Evolutionary conservation across 2,329 filamentous ascomycete species (phyloP).

Genomic region (Lecanoromycetidae sp.): DNA sequence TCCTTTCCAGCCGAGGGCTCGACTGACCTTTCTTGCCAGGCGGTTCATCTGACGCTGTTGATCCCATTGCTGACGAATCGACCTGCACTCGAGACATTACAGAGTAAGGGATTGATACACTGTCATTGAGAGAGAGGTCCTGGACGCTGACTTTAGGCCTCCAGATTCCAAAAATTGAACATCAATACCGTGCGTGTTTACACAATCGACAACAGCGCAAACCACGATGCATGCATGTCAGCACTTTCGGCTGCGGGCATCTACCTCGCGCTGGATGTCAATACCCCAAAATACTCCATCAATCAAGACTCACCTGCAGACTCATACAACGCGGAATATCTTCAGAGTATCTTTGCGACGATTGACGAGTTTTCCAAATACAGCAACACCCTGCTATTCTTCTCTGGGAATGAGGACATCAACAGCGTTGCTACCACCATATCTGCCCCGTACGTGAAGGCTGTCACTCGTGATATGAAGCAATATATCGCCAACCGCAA

Average conservation of each 20-base stretch:
- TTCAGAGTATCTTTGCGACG: constrained; percentile 77
- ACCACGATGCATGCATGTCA: constrained; percentile 79
- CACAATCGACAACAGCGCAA: constrained; percentile 71
- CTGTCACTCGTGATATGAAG: constrained; percentile 64
- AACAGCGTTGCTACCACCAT: constrained; percentile 55
- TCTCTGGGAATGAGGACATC: constrained; percentile 72
- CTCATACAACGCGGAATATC: constrained; percentile 79
- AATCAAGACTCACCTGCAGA: constrained; percentile 59
- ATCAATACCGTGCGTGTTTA: constrained; percentile 90
- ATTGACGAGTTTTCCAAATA: constrained; percentile 75
- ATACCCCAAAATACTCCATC: constrained; percentile 80
- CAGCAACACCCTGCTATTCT: constrained; percentile 76
- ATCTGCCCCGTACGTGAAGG: constrained; percentile 64
- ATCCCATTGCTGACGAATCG: constrained; percentile 38
- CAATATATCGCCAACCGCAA: constrained; percentile 52
- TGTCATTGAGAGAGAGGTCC: not conserved
- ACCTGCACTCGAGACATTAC: constrained; percentile 39
- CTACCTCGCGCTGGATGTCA: constrained; percentile 85
- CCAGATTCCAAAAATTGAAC: constrained; percentile 70
- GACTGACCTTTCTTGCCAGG: constrained; percentile 22
- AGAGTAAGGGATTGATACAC: constrained; percentile 3
- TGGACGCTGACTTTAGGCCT: constrained; percentile 44
- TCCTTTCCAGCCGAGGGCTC: not conserved
- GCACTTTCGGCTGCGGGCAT: constrained; percentile 71
- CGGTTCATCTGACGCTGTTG: constrained; percentile 18